Base-by-base conservation (phyloP, 2,329 filamentous ascomycete genomes). In the Aspergillus udagawae region DNA sequence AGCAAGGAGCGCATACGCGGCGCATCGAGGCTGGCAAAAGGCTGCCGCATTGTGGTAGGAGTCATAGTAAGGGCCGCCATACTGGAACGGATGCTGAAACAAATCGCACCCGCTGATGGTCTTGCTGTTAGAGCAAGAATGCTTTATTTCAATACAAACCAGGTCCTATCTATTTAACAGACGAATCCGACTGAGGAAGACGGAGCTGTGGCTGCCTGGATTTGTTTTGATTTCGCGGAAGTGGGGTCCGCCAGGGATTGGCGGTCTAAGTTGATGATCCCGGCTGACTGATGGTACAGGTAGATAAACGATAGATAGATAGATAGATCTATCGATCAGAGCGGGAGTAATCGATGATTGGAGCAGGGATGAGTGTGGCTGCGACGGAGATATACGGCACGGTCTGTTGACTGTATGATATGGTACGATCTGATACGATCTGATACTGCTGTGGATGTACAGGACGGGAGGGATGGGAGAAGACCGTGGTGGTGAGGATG, bases 1-100 rank as follows among this genome's bases (percentile, higher is more conserved):
- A 72, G 65, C 53, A 73, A 51, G 27, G 69, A 60, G 38, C 67
- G 70, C 65, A 73, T 65, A 48, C 66, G 66, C 10, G 70, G 63
- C 10, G 65, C 60, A 54, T 74, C 70, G 60, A 74, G 58, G 54
- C 63, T 72, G 29, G 68, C 71, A 58, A 74, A 74, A 10, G 71
- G 72, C 56, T 71, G 70, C 25, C 72, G 70, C 25, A 65, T 51
- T 23, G 69, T 64, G 54, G 67, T 63, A 52, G 68, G 64, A 56
- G 70, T 67, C 69, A 74, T 72, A 49, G 70, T 71, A 61, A 74
- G 65, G 51, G 71, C 64, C 29, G 68, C 69, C 70, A 73, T 74
- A 52, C 23, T 60, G 61, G 52, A 29, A 14, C 44, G 41, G 41
- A 10, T 38, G 32, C 14, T 12, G 41, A 44, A 20, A 23, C 10